Conservation (phyloP, 768 basidiomycete genomes). For the Naganishia friedmannii region DNA sequence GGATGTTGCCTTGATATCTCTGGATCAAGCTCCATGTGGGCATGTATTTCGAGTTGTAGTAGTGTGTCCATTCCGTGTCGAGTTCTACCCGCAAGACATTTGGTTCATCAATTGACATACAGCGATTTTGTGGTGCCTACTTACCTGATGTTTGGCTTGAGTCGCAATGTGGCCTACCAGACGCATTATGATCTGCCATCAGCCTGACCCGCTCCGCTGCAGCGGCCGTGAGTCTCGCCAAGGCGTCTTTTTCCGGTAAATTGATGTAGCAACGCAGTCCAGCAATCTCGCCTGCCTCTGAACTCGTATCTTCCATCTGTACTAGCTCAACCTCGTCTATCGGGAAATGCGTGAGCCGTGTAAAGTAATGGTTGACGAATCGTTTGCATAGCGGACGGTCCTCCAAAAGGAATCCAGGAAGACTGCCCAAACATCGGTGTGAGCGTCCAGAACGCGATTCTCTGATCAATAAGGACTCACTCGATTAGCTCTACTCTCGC, state of each 20-base stretch:
- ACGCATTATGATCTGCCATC: no score
- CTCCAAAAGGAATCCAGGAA: background rate
- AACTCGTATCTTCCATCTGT: background rate
- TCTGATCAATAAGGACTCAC: background rate
- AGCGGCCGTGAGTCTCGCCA: background rate
- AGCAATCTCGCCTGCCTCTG: constrained; percentile 8
- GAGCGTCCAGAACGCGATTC: background rate
- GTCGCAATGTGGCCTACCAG: no score
- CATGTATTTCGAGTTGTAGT: background rate
- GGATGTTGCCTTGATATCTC: background rate
- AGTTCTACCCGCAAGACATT: background rate
- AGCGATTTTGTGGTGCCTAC: no score
- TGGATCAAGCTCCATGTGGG: constrained; percentile 4
- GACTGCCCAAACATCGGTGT: background rate
- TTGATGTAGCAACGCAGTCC: background rate
- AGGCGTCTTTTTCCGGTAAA: background rate
- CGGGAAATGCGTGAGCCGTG: background rate
- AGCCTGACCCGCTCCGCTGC: background rate
- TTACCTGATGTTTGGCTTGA: no score
- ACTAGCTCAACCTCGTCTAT: background rate
- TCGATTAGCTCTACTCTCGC: background rate
- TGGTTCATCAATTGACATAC: background rate
- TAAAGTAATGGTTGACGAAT: constrained; percentile 12
- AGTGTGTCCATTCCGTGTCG: background rate
- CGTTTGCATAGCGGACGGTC: background rate